Base-by-base conservation (phyloP, 805 yeast genomes). In the Ogataea angusta region DNA sequence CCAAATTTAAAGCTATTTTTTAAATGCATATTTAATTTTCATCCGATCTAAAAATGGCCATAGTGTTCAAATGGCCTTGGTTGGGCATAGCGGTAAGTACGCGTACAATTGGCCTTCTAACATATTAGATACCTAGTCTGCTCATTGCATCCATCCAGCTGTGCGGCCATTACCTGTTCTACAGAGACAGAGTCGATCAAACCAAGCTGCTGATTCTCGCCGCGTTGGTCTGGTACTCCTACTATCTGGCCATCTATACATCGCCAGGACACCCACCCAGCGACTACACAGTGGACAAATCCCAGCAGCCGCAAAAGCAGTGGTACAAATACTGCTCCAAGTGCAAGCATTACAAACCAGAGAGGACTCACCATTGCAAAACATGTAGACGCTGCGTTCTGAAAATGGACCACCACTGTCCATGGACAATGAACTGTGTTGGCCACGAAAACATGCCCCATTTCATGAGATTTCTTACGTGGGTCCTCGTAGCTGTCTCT, bases 341-440 rank as follows among this genome's bases (percentile, higher is more conserved):
- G 58, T 89, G 96, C 61, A 51, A 78, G 28, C 63, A 60, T 28
- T 79, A 73, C 62, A 89, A 89, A 57, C 96, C 96, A 0, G 91
- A 82, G 54, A 64, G 96, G 45, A 56, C 87, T 4, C 96, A 89
- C 57, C 96, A 89, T 64, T 89, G 96, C 60, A 82, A 82, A 52
- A 73, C 77, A 1, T 87, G 95, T 56, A 69, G 75, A n/a, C 52
- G 47, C 29, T 89, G 96, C 61, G 82, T 89, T n/a, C 59, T 89
- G 42, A 75, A 77, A 56, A 90, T 89, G 96, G 97, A 89, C 60
- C 97, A 89, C 59, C 96, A 89, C 64, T 82, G 83, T 58, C 96
- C 96, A 0, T 90, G 96, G 96, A 87, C 95, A 0, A 75, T 78
- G 60, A 90, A 86, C 57, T 90, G 96, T 57, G 91, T 90, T 15